Evolutionary conservation across 73 alveolate genomes (phyloP).

Genomic region (Paramecium sonneborni): DNA sequence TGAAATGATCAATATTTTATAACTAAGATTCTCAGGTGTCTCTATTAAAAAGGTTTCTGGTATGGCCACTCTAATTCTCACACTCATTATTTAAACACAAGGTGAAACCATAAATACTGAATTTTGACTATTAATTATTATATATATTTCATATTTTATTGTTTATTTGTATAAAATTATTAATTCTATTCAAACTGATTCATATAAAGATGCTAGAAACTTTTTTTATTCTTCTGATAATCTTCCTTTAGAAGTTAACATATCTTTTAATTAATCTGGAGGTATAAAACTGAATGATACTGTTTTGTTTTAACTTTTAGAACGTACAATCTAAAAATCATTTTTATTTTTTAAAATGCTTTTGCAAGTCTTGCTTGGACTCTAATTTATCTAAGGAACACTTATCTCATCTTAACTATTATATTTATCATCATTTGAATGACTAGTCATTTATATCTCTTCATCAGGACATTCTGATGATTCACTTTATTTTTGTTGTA

Average conservation of each 20-base stretch:
- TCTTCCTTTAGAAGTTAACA: not conserved
- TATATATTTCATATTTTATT: not conserved
- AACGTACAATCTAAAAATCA: not conserved
- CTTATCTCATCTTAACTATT: not conserved
- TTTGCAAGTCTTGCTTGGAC: not conserved
- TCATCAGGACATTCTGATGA: not conserved
- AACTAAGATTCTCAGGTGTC: not conserved
- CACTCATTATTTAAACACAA: not conserved
- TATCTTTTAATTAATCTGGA: not conserved
- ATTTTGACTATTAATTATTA: not conserved
- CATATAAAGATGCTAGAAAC: not conserved
- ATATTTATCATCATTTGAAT: not conserved
- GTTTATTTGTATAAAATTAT: not conserved
- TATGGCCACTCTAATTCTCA: slow-evolving; percentile 21
- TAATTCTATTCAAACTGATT: not conserved
- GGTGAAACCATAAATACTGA: slow-evolving; percentile 31
- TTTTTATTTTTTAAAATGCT: slow-evolving; percentile 12
- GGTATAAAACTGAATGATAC: not conserved
- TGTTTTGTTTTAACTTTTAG: not conserved
- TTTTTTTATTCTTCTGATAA: not conserved
- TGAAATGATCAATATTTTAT: not conserved
- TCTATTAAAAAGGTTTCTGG: slow-evolving; percentile 20
- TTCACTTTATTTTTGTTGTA: not conserved
- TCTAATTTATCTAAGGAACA: not conserved
- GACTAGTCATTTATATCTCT: not conserved